Evolutionary conservation across 2,329 filamentous ascomycete genomes (phyloP).

Genomic region (Dothistroma septosporum): DNA sequence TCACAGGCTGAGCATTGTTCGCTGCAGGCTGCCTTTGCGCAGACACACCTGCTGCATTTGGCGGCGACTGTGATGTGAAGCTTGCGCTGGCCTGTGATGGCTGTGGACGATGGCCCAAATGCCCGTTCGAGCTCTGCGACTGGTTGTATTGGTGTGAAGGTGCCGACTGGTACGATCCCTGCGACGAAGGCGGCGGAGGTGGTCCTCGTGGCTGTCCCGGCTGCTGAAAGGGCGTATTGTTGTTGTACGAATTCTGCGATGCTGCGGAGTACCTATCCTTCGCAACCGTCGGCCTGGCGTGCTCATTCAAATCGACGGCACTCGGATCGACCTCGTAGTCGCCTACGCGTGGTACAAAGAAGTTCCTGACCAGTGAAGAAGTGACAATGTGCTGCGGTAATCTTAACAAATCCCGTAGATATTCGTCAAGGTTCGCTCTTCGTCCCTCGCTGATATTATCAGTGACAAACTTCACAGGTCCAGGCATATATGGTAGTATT

Average conservation of each 20-base stretch:
- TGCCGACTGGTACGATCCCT: neutral
- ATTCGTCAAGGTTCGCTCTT: slow-evolving; percentile 87
- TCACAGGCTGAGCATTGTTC: slow-evolving; percentile 51
- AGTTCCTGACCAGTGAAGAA: slow-evolving; percentile 78
- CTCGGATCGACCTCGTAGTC: slow-evolving; percentile 88
- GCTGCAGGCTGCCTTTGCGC: slow-evolving; percentile 15
- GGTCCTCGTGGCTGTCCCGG: slow-evolving; percentile 23
- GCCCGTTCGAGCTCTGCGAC: slow-evolving; percentile 18
- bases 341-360: slow-evolving; percentile 84
- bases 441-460: slow-evolving; percentile 93
- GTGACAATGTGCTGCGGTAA: slow-evolving; percentile 81
- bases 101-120: slow-evolving; percentile 16
- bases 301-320: slow-evolving; percentile 51
- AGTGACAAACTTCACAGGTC: slow-evolving; percentile 96
- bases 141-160: slow-evolving; percentile 26
- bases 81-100: slow-evolving; percentile 13
- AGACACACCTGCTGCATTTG: slow-evolving; percentile 14
- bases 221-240: slow-evolving; percentile 19
- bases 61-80: slow-evolving; percentile 15
- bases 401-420: slow-evolving; percentile 83
- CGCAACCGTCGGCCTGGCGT: slow-evolving; percentile 69
- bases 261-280: slow-evolving; percentile 51
- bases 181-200: slow-evolving; percentile 11
- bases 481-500: slow-evolving; percentile 93
- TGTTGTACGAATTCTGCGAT: slow-evolving; percentile 27